Conservation (phyloP, 768 basidiomycete species). For the Guyanaporus albipodus region DNA sequence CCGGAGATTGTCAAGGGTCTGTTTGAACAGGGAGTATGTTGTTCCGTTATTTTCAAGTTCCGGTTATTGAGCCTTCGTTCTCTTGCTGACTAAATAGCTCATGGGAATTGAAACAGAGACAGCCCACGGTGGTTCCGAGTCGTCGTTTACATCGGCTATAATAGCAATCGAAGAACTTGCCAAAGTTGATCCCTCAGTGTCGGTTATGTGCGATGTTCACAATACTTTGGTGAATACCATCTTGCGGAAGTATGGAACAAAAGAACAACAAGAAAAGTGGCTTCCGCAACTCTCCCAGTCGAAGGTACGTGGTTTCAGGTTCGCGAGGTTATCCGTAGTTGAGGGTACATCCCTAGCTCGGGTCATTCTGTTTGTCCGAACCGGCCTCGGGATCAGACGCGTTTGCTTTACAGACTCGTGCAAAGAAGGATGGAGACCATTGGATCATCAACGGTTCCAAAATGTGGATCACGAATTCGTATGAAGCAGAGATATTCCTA, state of each 20-base stretch:
- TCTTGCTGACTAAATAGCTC: slow-evolving; percentile 45
- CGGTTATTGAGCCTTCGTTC: background rate
- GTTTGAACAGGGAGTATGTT: slow-evolving; percentile 89
- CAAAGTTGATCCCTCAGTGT: slow-evolving; percentile 92
- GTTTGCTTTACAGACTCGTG: slow-evolving; percentile 92
- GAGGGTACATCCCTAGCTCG: slow-evolving; percentile 54
- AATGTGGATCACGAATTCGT: slow-evolving; percentile 99
- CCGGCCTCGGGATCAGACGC: slow-evolving; percentile 93
- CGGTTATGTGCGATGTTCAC: slow-evolving; percentile 96
- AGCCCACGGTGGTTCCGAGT: slow-evolving; percentile 83
- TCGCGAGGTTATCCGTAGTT: background rate
- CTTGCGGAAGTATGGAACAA: slow-evolving; percentile 77
- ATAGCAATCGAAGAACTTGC: slow-evolving; percentile 98
- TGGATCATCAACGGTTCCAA: slow-evolving; percentile 96
- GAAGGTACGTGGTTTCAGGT: slow-evolving; percentile 46
- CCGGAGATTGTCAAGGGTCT: slow-evolving; percentile 78
- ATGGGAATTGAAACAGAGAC: slow-evolving; percentile 96
- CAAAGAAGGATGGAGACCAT: slow-evolving; percentile 78
- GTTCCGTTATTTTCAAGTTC: background rate
- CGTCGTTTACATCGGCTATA: slow-evolving; percentile 91
- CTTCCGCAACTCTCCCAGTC: slow-evolving; percentile 75
- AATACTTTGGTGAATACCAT: slow-evolving; percentile 98
- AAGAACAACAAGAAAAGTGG: slow-evolving; percentile 85
- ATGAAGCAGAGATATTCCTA: slow-evolving; percentile 86
- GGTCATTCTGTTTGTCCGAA: slow-evolving; percentile 95